Base-by-base conservation (phyloP, 1,284 basidiomycete genomes). In the Puccinia triticina region DNA sequence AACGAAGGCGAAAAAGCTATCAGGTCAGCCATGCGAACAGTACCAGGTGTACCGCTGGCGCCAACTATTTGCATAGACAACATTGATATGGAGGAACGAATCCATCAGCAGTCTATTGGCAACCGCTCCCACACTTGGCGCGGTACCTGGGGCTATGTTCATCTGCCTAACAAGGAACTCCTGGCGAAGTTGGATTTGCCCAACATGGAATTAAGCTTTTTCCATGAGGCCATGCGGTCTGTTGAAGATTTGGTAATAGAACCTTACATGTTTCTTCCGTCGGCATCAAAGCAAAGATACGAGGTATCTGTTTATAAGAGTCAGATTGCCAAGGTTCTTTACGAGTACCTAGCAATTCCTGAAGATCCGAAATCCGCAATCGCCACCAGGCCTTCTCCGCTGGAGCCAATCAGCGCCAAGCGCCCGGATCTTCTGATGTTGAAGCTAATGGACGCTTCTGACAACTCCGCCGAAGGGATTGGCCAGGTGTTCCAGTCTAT, bases 31-130 rank as follows among this genome's bases (percentile, higher is more conserved):
- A 71, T 71, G 69, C 16, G 4, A 46, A 26, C 29, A 2, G 11
- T 12, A 16, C 10, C 12, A 11, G 59, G 59, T 3, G 2, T 66
- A 11, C 29, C 18, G 4, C 34, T 73, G 16, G 26, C 29, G 3
- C 48, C 71, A 46, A 53, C 71, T 34, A 73, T 73, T 2, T 73
- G 71, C 26, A 73, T 73, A 23, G 50, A 73, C 48, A 73, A 73
- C 32, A 73, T 73, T 37, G 71, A 73, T 14, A 73, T 73, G 1
- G 50, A 73, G 21, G 48, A 73, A 46, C 37, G 23, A 1, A 26
- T 73, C n/a, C 71, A 73, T 55, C 48, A 73, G 48, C 14, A 10
- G 0, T 55, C 29, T 0, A 29, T 73, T 16, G 71, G 71, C 4
- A 73, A 55, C 10, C 26, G 11, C 1, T 50, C 48, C 0, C 48